These are phyloP conservation scores for Rhizopogon sp. DNA, from an alignment of 768 basidiomycete genomes.

Conservation along the genomic window DNA sequence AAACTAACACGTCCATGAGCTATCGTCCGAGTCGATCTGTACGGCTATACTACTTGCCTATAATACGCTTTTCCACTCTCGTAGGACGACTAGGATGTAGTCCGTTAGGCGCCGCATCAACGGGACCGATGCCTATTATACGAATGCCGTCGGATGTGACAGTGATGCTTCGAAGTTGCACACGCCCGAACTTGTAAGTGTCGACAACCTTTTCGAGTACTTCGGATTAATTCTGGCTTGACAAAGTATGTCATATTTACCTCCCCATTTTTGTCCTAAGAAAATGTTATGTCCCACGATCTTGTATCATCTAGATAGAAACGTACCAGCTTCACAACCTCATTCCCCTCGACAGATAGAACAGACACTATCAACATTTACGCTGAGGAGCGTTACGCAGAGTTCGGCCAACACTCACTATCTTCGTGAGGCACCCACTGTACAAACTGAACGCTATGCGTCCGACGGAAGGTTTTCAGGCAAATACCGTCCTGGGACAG, in stretches of 20 bases:
- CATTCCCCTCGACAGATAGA: slow-evolving; percentile 45
- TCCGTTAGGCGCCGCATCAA: slow-evolving; percentile 36
- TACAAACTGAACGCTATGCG: slow-evolving; percentile 40
- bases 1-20: slow-evolving; percentile 28
- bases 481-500: slow-evolving; percentile 42
- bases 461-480: slow-evolving; percentile 43
- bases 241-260: slow-evolving; percentile 12
- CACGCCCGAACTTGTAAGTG: slow-evolving; percentile 37
- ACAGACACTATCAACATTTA: slow-evolving; percentile 27
- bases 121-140: slow-evolving; percentile 47
- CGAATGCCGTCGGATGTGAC: slow-evolving; percentile 42
- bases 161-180: slow-evolving; percentile 44
- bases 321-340: slow-evolving; percentile 42
- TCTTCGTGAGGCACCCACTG: slow-evolving; percentile 47
- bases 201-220: slow-evolving; percentile 30
- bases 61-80: slow-evolving; percentile 48
- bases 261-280: slow-evolving; percentile 41
- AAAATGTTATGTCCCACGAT: slow-evolving; percentile 7
- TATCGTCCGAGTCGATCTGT: slow-evolving; percentile 1
- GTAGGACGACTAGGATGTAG: slow-evolving; percentile 44
- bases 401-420: slow-evolving; percentile 23
- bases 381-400: slow-evolving; percentile 5
- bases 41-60: slow-evolving; percentile 29
- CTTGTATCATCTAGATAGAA: slow-evolving; percentile 4
- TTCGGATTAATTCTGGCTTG: not conserved